Base-by-base conservation (phyloP, 768 basidiomycete species). In the Tricholoma sp. region DNA sequence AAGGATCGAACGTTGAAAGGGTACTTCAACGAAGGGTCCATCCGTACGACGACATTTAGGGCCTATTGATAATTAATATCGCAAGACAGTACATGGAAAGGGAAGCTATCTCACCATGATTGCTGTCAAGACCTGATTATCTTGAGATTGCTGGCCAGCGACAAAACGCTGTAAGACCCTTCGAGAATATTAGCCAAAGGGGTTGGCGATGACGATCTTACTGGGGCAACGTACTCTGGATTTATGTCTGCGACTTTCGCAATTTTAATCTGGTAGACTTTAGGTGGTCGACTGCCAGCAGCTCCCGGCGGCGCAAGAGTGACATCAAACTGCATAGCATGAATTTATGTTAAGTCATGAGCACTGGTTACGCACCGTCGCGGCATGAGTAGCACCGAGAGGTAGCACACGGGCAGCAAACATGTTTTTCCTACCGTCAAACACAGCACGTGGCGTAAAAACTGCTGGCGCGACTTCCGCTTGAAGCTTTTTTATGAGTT, bases 1-100 rank as follows among this genome's bases (percentile, higher is more conserved):
- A n/a, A n/a, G n/a, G n/a, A n/a, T n/a, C n/a, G n/a, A n/a, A 84
- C 79, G 53, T 89, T 86, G 76, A 85, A 89, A 0, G 89, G 88
- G 56, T 84, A 83, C 18, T 77, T 76, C 66, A 82, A 67, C 2
- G 81, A 86, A 0, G 90, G 90, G 54, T 82, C 81, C 85, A 88
- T 88, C 0, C 89, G 80, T 14, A 92, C 78, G 10, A 84, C 85
- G 3, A 91, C 85, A 58, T 92, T 91, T 50, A 86, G 66, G 0
- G 87, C 86, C 88, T 89, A 21, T 16, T 89, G 19, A n/a, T 19
- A 8, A 49, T 21, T 58, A 18, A 22, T 32, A 50, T n/a, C 2
- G 24, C 37, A 22, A 58, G 21, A 1, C 8, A 19, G 5, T 35
- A 19, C 31, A 43, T 37, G 9, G 39, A 12, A 57, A 49, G 12